Percentiles rank a stretch among this genome's conserved stretches.
These are phyloP conservation scores for Microsporum canis DNA, from an alignment of 2,329 filamentous ascomycete species.

Conservation along the genomic window DNA sequence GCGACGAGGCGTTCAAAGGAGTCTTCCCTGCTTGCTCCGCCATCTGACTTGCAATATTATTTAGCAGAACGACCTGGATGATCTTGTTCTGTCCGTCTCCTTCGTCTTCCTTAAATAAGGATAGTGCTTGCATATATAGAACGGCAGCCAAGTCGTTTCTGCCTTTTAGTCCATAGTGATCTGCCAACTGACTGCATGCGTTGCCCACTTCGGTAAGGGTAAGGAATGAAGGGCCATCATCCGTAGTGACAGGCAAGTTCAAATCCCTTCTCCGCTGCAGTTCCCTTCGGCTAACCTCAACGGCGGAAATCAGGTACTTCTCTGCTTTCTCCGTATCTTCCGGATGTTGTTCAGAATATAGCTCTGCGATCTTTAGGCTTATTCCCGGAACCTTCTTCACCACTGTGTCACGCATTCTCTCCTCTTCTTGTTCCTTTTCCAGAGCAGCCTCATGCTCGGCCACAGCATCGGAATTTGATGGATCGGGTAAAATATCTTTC, in stretches of 20 bases:
- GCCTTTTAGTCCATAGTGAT: conserved; percentile 61
- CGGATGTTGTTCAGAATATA: conserved; percentile 69
- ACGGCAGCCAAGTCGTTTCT: conserved; percentile 74
- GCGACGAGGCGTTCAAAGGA: conserved; percentile 23
- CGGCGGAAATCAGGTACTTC: conserved; percentile 63
- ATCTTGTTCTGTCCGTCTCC: conserved; percentile 44
- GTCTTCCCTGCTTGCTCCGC: conserved; percentile 25
- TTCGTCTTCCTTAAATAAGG: conserved; percentile 46
- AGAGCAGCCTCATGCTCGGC: conserved; percentile 12
- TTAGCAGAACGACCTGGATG: conserved; percentile 60
- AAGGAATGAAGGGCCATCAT: conserved; percentile 28
- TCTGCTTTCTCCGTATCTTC: conserved; percentile 64
- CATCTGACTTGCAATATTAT: conserved; percentile 48
- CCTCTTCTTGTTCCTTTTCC: conserved; percentile 20
- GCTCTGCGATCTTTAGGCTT: conserved; percentile 69
- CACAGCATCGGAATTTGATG: conserved; percentile 14
- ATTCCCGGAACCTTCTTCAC: conserved; percentile 59
- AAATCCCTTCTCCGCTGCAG: conserved; percentile 54
- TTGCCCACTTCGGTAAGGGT: conserved; percentile 29
- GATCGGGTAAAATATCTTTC: conserved; percentile 2
- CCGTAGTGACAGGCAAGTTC: conserved; percentile 53
- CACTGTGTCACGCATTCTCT: conserved; percentile 42
- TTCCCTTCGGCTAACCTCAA: conserved; percentile 69
- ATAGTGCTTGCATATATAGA: conserved; percentile 73
- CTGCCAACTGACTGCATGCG: conserved; percentile 50